phyloP scores from a whole-genome alignment of 1,284 basidiomycete species.

The Austroboletus rostrupii region DNA sequence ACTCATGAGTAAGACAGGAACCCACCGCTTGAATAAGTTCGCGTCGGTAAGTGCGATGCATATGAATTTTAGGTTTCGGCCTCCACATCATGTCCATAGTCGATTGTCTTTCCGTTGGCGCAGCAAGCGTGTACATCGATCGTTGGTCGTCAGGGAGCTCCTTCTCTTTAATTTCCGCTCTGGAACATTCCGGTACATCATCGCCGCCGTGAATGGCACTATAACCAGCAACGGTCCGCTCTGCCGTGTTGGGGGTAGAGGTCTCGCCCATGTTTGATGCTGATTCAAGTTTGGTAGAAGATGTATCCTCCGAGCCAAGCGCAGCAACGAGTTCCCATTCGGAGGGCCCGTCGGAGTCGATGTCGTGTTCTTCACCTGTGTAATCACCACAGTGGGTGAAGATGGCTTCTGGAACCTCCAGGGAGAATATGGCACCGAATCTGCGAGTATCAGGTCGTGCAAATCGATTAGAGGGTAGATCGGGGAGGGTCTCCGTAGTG shows the following conservation, averaged over 20 bases:
- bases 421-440: conserved; percentile 22
- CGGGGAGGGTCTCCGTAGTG: neutral
- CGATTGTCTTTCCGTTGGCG: conserved; percentile 11
- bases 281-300: conserved; percentile 2
- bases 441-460: conserved; percentile 25
- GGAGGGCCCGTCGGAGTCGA: conserved; percentile 8
- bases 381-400: conserved; percentile 7
- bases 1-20: conserved; percentile 1
- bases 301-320: neutral
- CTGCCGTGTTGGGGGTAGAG: conserved; percentile 34
- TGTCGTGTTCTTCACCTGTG: conserved; percentile 9
- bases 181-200: neutral
- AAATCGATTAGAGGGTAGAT: conserved; percentile 1
- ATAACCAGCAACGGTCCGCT: conserved; percentile 37
- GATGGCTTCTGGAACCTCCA: conserved; percentile 5
- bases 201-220: conserved; percentile 23
- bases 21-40: conserved; percentile 41
- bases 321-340: conserved; percentile 12
- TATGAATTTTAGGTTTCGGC: conserved; percentile 31
- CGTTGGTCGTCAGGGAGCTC: conserved; percentile 22
- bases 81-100: conserved; percentile 31
- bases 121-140: conserved; percentile 26
- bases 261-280: conserved; percentile 1
- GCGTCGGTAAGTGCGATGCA: conserved; percentile 31
- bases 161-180: conserved; percentile 13